Conservation (phyloP, 2,329 filamentous ascomycete genomes). For the Alternaria sp. region DNA sequence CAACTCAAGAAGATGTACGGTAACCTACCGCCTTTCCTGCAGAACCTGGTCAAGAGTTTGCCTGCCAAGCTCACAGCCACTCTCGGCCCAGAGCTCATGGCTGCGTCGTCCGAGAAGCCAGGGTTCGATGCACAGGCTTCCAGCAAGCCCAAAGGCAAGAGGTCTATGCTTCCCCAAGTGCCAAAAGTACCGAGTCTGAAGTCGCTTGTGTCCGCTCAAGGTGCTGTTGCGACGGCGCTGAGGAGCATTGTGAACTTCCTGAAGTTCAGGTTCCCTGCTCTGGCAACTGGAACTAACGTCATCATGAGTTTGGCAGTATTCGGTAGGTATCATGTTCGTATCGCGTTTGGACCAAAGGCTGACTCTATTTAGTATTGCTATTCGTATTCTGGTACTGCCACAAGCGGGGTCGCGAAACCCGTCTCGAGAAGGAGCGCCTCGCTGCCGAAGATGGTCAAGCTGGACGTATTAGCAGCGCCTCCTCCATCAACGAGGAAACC, state of each 20-base stretch:
- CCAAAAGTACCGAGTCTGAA: slow-evolving; percentile 75
- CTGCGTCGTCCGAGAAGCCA: slow-evolving; percentile 74
- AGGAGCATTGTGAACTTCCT: slow-evolving; percentile 90
- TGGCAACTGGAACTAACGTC: slow-evolving; percentile 84
- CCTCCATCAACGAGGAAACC: slow-evolving; percentile 37
- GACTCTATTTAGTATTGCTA: slow-evolving; percentile 67
- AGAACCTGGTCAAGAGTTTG: slow-evolving; percentile 84
- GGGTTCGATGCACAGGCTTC: slow-evolving; percentile 51
- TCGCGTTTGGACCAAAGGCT: slow-evolving; percentile 11
- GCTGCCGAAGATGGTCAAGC: slow-evolving; percentile 39
- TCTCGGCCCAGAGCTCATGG: slow-evolving; percentile 81
- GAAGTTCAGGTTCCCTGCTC: slow-evolving; percentile 85
- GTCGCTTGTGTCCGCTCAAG: slow-evolving; percentile 82
- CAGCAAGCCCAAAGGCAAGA: slow-evolving; percentile 43
- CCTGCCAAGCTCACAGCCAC: slow-evolving; percentile 79
- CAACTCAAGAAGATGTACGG: slow-evolving; percentile 69
- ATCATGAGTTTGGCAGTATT: slow-evolving; percentile 89
- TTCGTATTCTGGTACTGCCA: slow-evolving; percentile 99
- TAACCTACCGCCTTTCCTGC: slow-evolving; percentile 75
- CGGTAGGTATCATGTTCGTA: slow-evolving; percentile 65
- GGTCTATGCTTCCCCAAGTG: slow-evolving; percentile 65
- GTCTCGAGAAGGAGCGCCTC: slow-evolving; percentile 69
- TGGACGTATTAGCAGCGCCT: slow-evolving; percentile 35
- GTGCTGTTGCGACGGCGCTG: slow-evolving; percentile 82
- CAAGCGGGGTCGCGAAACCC: slow-evolving; percentile 86